These are phyloP conservation scores for Solanum chiquidenum DNA, from an alignment of 257 asterid species.

Conservation along the genomic window DNA sequence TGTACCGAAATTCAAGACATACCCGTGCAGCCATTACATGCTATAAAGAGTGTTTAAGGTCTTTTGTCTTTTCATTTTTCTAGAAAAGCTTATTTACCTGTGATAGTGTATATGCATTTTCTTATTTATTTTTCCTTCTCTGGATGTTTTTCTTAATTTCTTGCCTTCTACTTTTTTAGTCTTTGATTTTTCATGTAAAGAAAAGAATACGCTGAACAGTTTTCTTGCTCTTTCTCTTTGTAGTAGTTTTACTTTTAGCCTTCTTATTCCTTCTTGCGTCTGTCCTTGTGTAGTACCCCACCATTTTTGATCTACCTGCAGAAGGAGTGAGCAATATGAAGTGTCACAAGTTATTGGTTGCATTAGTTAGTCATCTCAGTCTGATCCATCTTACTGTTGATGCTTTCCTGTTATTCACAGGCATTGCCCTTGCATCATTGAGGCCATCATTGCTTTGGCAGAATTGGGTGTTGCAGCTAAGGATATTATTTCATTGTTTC, in stretches of 20 bases:
- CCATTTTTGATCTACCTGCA: not conserved
- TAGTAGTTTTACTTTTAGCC: not conserved
- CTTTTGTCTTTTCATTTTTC: constrained; percentile 9
- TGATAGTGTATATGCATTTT: not conserved
- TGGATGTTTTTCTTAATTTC: not conserved
- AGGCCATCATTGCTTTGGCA: constrained; percentile 86
- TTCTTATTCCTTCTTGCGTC: not conserved
- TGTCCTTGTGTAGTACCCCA: not conserved
- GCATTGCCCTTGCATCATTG: constrained; percentile 74
- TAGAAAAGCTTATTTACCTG: not conserved
- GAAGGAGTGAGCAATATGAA: not conserved
- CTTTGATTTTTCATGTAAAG: not conserved
- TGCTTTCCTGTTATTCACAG: constrained; percentile 28
- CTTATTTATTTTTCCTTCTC: not conserved
- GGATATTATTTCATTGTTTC: constrained; percentile 68
- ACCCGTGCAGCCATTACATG: constrained; percentile 81
- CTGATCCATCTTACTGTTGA: not conserved
- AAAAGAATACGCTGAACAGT: not conserved
- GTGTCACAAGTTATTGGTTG: not conserved
- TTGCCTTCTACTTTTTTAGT: not conserved
- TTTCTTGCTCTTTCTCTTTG: not conserved
- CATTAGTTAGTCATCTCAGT: not conserved
- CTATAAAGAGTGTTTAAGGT: constrained; percentile 96
- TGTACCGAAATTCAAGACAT: constrained; percentile 82
- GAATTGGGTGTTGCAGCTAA: constrained; percentile 78